These are phyloP conservation scores for Discostella stelligeroides DNA, from an alignment of 108 stramenopile species.

Conservation along the genomic window DNA sequence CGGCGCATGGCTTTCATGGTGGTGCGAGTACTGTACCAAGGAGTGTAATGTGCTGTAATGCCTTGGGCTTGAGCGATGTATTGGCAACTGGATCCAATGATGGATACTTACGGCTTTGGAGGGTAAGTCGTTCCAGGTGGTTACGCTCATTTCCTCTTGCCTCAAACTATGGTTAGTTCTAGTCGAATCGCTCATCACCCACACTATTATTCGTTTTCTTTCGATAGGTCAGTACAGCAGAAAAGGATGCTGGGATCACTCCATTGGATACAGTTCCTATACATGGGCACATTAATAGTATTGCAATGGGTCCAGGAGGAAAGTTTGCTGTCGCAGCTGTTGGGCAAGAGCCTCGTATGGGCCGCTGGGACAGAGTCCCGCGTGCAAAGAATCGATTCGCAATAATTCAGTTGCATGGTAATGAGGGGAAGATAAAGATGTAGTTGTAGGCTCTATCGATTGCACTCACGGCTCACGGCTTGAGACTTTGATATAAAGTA, in stretches of 20 bases:
- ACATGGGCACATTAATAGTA: slow-evolving; percentile 81
- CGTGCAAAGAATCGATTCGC: slow-evolving; percentile 85
- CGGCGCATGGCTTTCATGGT: slow-evolving; percentile 60
- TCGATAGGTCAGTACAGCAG: slow-evolving; percentile 50
- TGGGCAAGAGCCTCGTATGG: slow-evolving; percentile 87
- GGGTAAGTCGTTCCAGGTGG: slow-evolving; percentile 41
- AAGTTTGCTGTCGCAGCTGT: slow-evolving; percentile 82
- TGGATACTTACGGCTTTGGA: slow-evolving; percentile 89
- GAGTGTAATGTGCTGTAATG: slow-evolving; percentile 58
- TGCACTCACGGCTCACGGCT: too few species aligned
- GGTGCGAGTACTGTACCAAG: slow-evolving; percentile 41
- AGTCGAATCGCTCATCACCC: not conserved
- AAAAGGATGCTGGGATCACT: slow-evolving; percentile 59
- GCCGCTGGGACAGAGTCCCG: slow-evolving; percentile 84
- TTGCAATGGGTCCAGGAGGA: slow-evolving; percentile 79
- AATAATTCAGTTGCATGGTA: slow-evolving; percentile 59
- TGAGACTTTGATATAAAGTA: not conserved
- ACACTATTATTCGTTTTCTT: not conserved
- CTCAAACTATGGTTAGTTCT: not conserved
- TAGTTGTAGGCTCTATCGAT: too few species aligned
- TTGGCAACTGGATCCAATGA: slow-evolving; percentile 85
- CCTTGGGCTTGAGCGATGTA: slow-evolving; percentile 74
- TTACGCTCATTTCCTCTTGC: too few species aligned
- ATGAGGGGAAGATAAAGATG: slow-evolving; percentile 21
- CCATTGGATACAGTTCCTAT: slow-evolving; percentile 61